These are phyloP conservation scores for Taiozyma sp. DNA, from an alignment of 1,139 yeast genomes.

Conservation along the genomic window DNA sequence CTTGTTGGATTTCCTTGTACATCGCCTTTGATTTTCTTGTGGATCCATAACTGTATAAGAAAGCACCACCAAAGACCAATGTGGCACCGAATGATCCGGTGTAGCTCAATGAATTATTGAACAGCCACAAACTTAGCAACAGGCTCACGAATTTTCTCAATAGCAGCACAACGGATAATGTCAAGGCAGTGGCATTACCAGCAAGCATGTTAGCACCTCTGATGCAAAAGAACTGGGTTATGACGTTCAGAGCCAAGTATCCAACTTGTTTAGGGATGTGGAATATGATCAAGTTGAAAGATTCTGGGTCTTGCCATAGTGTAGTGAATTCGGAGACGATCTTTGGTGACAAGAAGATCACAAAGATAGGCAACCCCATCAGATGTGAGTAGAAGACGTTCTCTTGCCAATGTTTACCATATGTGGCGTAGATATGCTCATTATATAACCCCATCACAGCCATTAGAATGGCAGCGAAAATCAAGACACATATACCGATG, in stretches of 20 bases:
- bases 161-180: conserved; percentile 54
- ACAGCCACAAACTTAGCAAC: conserved; percentile 45
- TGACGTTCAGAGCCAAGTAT: conserved; percentile 39
- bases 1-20: background rate
- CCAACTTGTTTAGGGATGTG: conserved; percentile 21
- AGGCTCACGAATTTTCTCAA: conserved; percentile 61
- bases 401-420: conserved; percentile 63
- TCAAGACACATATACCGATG: conserved; percentile 41
- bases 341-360: conserved; percentile 23
- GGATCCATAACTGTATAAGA: conserved; percentile 34
- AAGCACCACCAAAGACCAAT: conserved; percentile 51
- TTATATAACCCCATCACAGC: conserved; percentile 53
- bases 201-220: conserved; percentile 63
- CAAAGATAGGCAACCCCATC: conserved; percentile 51
- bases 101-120: conserved; percentile 39
- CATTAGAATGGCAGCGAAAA: conserved; percentile 43
- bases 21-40: background rate
- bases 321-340: conserved; percentile 14
- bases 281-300: conserved; percentile 10
- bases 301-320: conserved; percentile 12
- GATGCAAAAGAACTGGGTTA: conserved; percentile 60
- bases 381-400: conserved; percentile 57
- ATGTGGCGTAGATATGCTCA: conserved; percentile 42
- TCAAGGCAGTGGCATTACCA: conserved; percentile 51
- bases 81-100: conserved; percentile 40